A percentile compares a stretch with the other conserved stretches of the same genome.
Evolutionary conservation across 192 early-diverging fungal genomes (phyloP).

Genomic region (Coemansia sp.): DNA sequence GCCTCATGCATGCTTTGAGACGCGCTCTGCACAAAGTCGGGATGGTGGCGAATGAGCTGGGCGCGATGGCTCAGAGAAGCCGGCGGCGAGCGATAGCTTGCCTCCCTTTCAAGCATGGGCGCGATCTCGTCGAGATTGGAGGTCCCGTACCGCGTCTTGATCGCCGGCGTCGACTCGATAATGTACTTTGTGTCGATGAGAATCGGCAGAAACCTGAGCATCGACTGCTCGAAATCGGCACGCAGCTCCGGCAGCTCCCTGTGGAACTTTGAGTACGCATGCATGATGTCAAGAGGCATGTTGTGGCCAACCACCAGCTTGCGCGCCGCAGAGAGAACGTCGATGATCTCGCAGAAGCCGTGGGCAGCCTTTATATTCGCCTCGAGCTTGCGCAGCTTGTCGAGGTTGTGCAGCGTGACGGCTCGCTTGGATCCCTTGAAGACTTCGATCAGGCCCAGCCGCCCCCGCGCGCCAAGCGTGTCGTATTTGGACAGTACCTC

Average conservation of each 20-base stretch:
- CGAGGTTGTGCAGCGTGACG: slow-evolving; percentile 18
- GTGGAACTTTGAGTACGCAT: slow-evolving; percentile 74
- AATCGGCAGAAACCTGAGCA: slow-evolving; percentile 57
- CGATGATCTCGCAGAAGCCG: slow-evolving; percentile 77
- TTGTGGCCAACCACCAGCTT: slow-evolving; percentile 90
- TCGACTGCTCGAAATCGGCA: slow-evolving; percentile 62
- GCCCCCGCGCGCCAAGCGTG: slow-evolving; percentile 42
- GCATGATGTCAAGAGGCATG: slow-evolving; percentile 82
- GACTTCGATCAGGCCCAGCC: slow-evolving; percentile 38
- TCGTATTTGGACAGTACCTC: slow-evolving; percentile 62
- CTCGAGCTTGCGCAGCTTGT: slow-evolving; percentile 31
- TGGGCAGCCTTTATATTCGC: slow-evolving; percentile 54
- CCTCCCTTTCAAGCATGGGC: slow-evolving; percentile 28
- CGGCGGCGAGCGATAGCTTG: neutral
- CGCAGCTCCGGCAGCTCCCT: slow-evolving; percentile 62
- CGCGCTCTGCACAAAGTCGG: slow-evolving; percentile 53
- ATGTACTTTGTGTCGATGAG: slow-evolving; percentile 53
- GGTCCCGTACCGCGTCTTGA: slow-evolving; percentile 31
- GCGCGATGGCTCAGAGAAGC: neutral
- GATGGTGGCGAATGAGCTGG: slow-evolving; percentile 46
- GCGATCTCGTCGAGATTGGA: slow-evolving; percentile 47
- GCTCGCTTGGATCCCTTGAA: slow-evolving; percentile 41
- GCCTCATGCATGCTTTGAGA: slow-evolving; percentile 76
- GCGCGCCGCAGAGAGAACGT: slow-evolving; percentile 63
- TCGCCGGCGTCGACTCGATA: slow-evolving; percentile 43